Conservation (phyloP, 495 filamentous ascomycete species). For the Penicillium macrosclerotiorum region DNA sequence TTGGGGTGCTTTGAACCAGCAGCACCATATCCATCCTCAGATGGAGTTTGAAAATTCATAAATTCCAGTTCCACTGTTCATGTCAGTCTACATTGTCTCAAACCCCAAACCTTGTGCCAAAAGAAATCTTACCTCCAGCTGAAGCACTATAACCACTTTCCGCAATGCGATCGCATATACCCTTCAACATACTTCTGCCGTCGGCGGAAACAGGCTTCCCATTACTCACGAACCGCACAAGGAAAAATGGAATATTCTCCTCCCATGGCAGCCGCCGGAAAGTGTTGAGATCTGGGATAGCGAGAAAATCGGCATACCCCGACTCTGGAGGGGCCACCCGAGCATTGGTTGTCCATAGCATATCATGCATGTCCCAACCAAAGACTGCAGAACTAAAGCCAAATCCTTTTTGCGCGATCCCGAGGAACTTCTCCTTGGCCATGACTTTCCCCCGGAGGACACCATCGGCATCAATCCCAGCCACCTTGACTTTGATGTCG, state of each 20-base stretch:
- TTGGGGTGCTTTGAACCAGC: constrained; percentile 57
- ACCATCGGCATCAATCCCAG: constrained; percentile 84
- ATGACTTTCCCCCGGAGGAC: constrained; percentile 85
- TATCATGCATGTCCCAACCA: constrained; percentile 95
- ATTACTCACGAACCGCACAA: constrained; percentile 70
- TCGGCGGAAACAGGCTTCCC: constrained; percentile 64
- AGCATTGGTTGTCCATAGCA: constrained; percentile 76
- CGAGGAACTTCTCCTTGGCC: constrained; percentile 90
- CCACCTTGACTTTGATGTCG: constrained; percentile 83
- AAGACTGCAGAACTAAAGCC: constrained; percentile 95
- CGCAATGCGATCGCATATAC: constrained; percentile 59
- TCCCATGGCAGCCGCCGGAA: constrained; percentile 91
- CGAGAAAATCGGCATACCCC: constrained; percentile 82
- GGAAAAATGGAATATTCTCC: constrained; percentile 84
- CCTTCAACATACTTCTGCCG: constrained; percentile 68
- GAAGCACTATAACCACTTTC: constrained; percentile 66
- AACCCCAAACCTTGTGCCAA: too few species aligned
- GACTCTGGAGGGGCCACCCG: constrained; percentile 82
- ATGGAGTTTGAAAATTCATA: constrained; percentile 77
- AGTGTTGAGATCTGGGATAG: constrained; percentile 68
- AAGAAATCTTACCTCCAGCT: constrained; percentile 88
- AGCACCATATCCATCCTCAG: constrained; percentile 34
- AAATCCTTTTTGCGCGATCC: constrained; percentile 73
- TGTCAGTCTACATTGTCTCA: constrained; percentile 1
- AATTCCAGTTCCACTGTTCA: constrained; percentile 84